Base-by-base conservation (phyloP, 768 basidiomycete species). In the Serpula lacrymans region DNA sequence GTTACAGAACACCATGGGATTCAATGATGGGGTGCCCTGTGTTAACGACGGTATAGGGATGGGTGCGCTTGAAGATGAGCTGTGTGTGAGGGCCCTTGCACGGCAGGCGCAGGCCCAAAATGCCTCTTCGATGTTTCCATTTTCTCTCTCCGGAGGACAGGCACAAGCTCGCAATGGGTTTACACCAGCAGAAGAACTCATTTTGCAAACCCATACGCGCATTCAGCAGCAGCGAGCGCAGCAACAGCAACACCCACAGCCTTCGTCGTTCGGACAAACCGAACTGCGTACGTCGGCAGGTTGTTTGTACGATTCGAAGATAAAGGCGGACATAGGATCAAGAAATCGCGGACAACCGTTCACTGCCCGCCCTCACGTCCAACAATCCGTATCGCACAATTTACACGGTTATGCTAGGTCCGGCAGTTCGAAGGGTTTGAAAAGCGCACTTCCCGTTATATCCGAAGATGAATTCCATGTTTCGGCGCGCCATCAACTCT, bases 111-210 rank as follows among this genome's bases (percentile, higher is more conserved):
- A 50, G 12, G 43, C 60, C 37, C 58, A 18, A 14, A 53, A 23
- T 39, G 50, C 46, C 26, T 37, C 47, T 11, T 26, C 41, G 8
- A 28, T 25, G 30, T 34, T 39, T n/a, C 37, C 50, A 20, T 32
- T 32, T 5, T 22, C 42, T 5, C 17, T 45, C 5, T 43, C 49
- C 40, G 59, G 59, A 11, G 48, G 50, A 6, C 60, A 64, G 31
- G 34, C 57, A 12, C 69, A 69, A 28, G 65, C 71, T 5, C 60
- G 63, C 22, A 68, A 74, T 1, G 84, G 84, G 2, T 87, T 79
- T 47, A 87, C 84, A 1, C 68, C 81, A 2, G 68, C 83, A 0
- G 84, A 87, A 54, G 77, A 82, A 57, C 73, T 77, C 46, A 77
- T 86, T 36, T 72, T 87, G 54, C 80, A 72, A 41, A 78, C 60